phyloP scores from a whole-genome alignment of 768 basidiomycete genomes.

The Candolleomyces efflorescens region DNA sequence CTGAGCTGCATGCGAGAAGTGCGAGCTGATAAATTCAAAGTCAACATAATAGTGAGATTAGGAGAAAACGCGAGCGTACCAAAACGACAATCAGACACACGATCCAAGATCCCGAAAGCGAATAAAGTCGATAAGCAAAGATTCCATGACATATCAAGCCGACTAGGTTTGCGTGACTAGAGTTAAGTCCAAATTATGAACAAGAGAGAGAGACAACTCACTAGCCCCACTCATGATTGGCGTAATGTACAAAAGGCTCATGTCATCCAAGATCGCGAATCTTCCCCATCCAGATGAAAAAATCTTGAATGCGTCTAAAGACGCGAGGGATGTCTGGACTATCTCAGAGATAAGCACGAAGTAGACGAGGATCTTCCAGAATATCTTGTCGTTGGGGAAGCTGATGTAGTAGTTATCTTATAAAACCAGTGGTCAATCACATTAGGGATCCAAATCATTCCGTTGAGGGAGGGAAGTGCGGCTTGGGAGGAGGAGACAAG shows the following conservation, averaged over 20 bases:
- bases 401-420: constrained; percentile 28
- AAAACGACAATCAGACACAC: constrained; percentile 14
- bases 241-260: constrained; percentile 26
- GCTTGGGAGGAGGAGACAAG: no score
- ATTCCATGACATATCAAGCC: constrained; percentile 24
- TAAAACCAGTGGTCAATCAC: neutral
- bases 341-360: constrained; percentile 21
- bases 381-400: constrained; percentile 24
- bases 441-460: neutral
- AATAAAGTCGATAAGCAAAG: constrained; percentile 25
- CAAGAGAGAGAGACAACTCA: constrained; percentile 7
- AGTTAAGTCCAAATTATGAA: neutral
- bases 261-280: constrained; percentile 14
- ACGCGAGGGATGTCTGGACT: constrained; percentile 23
- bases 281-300: constrained; percentile 25
- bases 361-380: constrained; percentile 24
- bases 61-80: neutral
- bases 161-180: constrained; percentile 9
- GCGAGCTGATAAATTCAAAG: constrained; percentile 12
- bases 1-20: constrained; percentile 13
- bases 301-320: constrained; percentile 20
- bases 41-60: neutral
- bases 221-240: constrained; percentile 24
- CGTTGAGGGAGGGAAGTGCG: no score
- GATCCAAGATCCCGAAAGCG: constrained; percentile 20